phyloP scores from a whole-genome alignment of 129 eudicot genomes.

The Apium graveolens region DNA sequence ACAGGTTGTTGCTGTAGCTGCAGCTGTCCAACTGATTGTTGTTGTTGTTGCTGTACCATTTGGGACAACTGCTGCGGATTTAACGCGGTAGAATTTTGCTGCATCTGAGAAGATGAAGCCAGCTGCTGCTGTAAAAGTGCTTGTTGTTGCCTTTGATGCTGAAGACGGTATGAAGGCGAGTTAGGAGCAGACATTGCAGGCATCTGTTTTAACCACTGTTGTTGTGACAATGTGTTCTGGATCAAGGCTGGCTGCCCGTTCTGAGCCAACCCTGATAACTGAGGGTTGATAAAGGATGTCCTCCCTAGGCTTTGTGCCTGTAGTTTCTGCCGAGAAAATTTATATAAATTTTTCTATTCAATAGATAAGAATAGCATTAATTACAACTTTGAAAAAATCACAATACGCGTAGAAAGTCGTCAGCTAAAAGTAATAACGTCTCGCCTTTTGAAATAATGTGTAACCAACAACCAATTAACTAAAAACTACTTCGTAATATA shows the following conservation, averaged over 20 bases:
- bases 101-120: constrained; percentile 66
- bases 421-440: neutral
- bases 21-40: constrained; percentile 40
- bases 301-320: constrained; percentile 67
- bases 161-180: constrained; percentile 69
- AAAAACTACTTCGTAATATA: neutral
- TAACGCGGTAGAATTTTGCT: constrained; percentile 45
- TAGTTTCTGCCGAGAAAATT: constrained; percentile 32
- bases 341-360: neutral
- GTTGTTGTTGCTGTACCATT: constrained; percentile 59
- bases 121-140: constrained; percentile 55
- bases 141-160: constrained; percentile 53
- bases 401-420: neutral
- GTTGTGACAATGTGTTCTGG: constrained; percentile 62
- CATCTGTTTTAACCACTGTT: constrained; percentile 83
- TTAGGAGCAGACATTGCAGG: constrained; percentile 72
- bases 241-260: constrained; percentile 70
- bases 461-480: neutral
- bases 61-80: constrained; percentile 68
- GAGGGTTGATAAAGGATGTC: constrained; percentile 70
- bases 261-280: constrained; percentile 59
- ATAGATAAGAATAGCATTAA: neutral
- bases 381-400: neutral
- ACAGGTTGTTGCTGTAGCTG: constrained; percentile 24
- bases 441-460: neutral